Percentiles rank a stretch among this genome's conserved stretches.
phyloP scores from a whole-genome alignment of 257 asterid genomes.

The Penstemon eatonii region DNA sequence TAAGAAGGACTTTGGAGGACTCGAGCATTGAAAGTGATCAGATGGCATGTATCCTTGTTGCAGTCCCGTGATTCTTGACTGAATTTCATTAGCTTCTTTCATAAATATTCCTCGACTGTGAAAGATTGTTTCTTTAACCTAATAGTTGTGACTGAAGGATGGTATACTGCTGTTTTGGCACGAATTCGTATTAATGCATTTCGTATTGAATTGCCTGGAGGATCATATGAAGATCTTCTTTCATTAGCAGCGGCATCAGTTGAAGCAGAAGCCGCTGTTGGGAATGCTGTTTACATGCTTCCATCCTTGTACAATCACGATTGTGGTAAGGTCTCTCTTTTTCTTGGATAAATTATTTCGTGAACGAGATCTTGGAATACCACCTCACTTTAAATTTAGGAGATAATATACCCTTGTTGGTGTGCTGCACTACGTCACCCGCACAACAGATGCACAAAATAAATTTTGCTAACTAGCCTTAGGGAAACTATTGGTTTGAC shows the following conservation, averaged over 20 bases:
- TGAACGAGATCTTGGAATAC: too few relatives aligned
- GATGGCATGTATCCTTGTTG: constrained; percentile 66
- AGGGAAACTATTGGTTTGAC: not conserved
- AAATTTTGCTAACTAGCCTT: not conserved
- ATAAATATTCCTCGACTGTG: constrained; percentile 17
- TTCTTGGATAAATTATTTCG: constrained; percentile 1
- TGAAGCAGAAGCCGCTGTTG: constrained; percentile 80
- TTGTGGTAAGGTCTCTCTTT: constrained; percentile 58
- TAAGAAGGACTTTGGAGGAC: constrained; percentile 53
- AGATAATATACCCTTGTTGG: too few relatives aligned
- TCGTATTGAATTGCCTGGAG: constrained; percentile 68
- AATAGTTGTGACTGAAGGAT: constrained; percentile 77
- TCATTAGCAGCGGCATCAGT: constrained; percentile 78
- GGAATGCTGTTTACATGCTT: constrained; percentile 80
- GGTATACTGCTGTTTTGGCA: constrained; percentile 71
- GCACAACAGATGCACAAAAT: too few relatives aligned
- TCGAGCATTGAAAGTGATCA: constrained; percentile 44
- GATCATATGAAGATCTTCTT: constrained; percentile 71
- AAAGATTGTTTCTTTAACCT: constrained; percentile 42
- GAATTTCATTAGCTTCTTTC: constrained; percentile 19
- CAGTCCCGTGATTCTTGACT: not conserved
- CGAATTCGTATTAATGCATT: constrained; percentile 87
- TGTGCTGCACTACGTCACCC: too few relatives aligned
- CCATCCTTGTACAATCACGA: constrained; percentile 88
- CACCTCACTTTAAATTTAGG: too few relatives aligned